phyloP scores from a whole-genome alignment of 352 stramenopile genomes.

The Globisporangium viniferum region DNA sequence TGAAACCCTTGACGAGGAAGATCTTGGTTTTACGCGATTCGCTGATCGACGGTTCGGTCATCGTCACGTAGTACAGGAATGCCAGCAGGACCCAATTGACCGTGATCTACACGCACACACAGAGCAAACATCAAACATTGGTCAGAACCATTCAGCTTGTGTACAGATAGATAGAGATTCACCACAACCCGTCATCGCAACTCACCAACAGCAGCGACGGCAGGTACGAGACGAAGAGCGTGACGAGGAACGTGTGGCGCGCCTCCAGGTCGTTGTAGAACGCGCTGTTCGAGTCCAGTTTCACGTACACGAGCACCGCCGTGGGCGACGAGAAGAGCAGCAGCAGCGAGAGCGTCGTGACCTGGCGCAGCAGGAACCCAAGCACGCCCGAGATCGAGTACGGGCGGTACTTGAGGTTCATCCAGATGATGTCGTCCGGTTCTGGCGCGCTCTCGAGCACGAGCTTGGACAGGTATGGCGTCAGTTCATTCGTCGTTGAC shows the following conservation, averaged over 20 bases:
- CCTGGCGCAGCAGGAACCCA: constrained; percentile 44
- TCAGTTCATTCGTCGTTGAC: constrained; percentile 24
- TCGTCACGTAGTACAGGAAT: constrained; percentile 66
- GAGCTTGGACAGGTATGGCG: constrained; percentile 41
- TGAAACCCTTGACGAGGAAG: constrained; percentile 77
- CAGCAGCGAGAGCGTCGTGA: constrained; percentile 49
- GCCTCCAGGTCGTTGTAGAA: constrained; percentile 51
- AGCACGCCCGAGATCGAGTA: constrained; percentile 36
- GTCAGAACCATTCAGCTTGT: neutral
- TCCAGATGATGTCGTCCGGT: constrained; percentile 76
- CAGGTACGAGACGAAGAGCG: constrained; percentile 66
- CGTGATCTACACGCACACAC: constrained; percentile 38
- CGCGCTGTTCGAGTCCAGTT: constrained; percentile 61
- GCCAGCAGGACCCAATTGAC: constrained; percentile 75
- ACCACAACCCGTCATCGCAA: neutral
- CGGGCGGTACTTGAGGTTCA: constrained; percentile 61
- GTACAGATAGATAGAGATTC: neutral
- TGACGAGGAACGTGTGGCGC: constrained; percentile 47
- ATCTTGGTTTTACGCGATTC: constrained; percentile 60
- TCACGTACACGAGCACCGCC: constrained; percentile 80
- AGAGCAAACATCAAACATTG: neutral
- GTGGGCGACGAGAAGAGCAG: constrained; percentile 76
- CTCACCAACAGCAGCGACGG: constrained; percentile 69
- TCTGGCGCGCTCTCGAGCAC: constrained; percentile 66
- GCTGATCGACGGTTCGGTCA: constrained; percentile 64